A percentile compares a stretch with the other conserved stretches of the same genome.
phyloP scores from a whole-genome alignment of 1,284 basidiomycete genomes.

The Microstroma glucosiphilum region DNA sequence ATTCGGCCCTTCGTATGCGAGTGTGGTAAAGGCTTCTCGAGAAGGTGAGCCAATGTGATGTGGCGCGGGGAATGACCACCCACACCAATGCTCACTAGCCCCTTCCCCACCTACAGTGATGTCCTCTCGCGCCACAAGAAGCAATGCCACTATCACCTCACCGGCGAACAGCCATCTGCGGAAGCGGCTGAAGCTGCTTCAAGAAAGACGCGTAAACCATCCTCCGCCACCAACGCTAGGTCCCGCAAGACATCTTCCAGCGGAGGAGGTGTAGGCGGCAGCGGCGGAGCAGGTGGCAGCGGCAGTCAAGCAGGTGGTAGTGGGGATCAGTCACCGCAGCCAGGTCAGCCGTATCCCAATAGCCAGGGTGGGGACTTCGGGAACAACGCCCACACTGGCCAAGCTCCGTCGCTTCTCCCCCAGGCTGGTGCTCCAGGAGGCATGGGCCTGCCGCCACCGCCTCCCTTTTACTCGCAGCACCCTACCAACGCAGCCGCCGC shows the following conservation, averaged over 20 bases:
- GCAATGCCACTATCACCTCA: slow-evolving; percentile 41
- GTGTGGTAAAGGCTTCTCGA: slow-evolving; percentile 48
- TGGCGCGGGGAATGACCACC: not conserved
- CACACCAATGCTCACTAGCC: not conserved
- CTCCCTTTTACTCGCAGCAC: not conserved
- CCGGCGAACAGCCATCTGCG: slow-evolving; percentile 17
- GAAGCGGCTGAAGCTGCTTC: slow-evolving; percentile 2
- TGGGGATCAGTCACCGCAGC: no score
- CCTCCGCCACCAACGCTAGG: not conserved
- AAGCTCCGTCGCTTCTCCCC: not conserved
- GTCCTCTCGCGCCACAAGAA: slow-evolving; percentile 47
- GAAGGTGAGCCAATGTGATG: slow-evolving; percentile 24
- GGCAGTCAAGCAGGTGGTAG: not conserved
- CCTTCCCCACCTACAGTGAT: slow-evolving; percentile 24
- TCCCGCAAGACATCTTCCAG: not conserved
- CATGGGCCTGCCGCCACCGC: not conserved
- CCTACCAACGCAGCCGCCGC: no score
- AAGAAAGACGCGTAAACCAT: slow-evolving; percentile 6
- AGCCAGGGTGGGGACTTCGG: no score
- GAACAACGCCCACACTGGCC: not conserved
- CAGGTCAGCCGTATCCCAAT: no score
- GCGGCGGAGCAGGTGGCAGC: not conserved
- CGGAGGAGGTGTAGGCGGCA: not conserved
- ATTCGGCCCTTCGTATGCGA: slow-evolving; percentile 48
- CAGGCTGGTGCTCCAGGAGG: not conserved